Conservation (phyloP, 805 yeast species). For the Starmerella potacharoeniae region DNA sequence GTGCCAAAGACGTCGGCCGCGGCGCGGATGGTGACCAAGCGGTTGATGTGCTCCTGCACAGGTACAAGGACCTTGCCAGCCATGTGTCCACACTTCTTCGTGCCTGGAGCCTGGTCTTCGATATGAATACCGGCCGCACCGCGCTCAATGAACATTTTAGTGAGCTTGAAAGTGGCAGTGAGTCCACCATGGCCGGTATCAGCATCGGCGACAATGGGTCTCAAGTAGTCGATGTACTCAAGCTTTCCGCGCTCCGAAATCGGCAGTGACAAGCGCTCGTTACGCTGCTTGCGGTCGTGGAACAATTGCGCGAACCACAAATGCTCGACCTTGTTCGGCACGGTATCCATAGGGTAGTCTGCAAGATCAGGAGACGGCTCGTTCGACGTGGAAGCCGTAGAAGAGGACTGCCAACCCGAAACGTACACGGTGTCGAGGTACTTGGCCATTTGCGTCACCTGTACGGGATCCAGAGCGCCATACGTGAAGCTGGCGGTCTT, state of each 20-base stretch:
- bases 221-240: constrained; percentile 70
- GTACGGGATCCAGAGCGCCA: constrained; percentile 94
- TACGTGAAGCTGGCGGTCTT: constrained; percentile 77
- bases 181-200: constrained; percentile 99
- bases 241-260: constrained; percentile 56
- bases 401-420: constrained; percentile 98
- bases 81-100: constrained; percentile 98
- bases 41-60: constrained; percentile 91
- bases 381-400: constrained; percentile 93
- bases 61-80: constrained; percentile 97
- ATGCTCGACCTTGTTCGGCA: constrained; percentile 96
- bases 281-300: constrained; percentile 94
- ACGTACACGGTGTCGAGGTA: constrained; percentile 86
- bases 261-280: constrained; percentile 54
- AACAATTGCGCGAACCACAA: constrained; percentile 91
- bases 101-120: constrained; percentile 98
- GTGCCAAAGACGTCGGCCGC: constrained; percentile 89
- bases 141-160: constrained; percentile 90
- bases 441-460: constrained; percentile 93
- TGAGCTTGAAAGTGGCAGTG: constrained; percentile 89
- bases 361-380: constrained; percentile 98
- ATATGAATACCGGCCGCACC: constrained; percentile 99
- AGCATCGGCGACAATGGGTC: constrained; percentile 95
- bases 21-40: constrained; percentile 87
- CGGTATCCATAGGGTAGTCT: constrained; percentile 97